Evolutionary conservation across 176 grass and related monocot species (phyloP).

Genomic region (Puccinellia tenuiflora): DNA sequence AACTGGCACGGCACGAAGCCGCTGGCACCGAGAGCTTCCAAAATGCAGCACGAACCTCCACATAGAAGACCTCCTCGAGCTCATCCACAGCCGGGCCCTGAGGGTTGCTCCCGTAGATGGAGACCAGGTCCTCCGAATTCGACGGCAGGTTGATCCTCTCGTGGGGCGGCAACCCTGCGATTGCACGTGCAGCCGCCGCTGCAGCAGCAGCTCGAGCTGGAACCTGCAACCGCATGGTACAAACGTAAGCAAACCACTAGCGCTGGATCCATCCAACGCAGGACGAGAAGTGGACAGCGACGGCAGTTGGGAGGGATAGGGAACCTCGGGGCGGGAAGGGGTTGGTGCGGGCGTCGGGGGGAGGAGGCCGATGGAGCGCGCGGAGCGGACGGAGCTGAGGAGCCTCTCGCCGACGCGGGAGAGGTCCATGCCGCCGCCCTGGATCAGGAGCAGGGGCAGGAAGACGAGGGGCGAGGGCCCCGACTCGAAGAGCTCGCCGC

Average conservation of each 20-base stretch:
- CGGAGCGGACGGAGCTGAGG: conserved; percentile 94
- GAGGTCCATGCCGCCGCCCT: conserved; percentile 96
- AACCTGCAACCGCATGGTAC: conserved; percentile 43
- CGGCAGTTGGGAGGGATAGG: neutral
- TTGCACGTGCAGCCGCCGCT: conserved; percentile 65
- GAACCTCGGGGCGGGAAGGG: conserved; percentile 60
- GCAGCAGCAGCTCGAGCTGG: conserved; percentile 86
- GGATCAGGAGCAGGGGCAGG: conserved; percentile 95
- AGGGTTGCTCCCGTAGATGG: conserved; percentile 62
- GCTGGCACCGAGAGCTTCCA: neutral
- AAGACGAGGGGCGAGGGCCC: conserved; percentile 78
- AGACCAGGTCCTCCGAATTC: conserved; percentile 70
- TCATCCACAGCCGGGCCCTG: conserved; percentile 60
- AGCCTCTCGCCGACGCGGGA: conserved; percentile 96
- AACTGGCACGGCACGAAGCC: neutral
- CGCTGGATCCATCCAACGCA: conserved; percentile 11
- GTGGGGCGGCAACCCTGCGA: conserved; percentile 71
- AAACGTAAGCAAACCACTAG: neutral
- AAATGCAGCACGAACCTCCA: conserved; percentile 70
- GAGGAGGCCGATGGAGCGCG: conserved; percentile 78
- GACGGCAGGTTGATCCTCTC: conserved; percentile 68
- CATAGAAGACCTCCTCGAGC: conserved; percentile 84
- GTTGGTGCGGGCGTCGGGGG: conserved; percentile 28
- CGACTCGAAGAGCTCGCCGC: conserved; percentile 53
- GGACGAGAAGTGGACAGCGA: neutral